Base-by-base conservation (phyloP, 352 stramenopile genomes). In the Aphanomyces stellatus region DNA sequence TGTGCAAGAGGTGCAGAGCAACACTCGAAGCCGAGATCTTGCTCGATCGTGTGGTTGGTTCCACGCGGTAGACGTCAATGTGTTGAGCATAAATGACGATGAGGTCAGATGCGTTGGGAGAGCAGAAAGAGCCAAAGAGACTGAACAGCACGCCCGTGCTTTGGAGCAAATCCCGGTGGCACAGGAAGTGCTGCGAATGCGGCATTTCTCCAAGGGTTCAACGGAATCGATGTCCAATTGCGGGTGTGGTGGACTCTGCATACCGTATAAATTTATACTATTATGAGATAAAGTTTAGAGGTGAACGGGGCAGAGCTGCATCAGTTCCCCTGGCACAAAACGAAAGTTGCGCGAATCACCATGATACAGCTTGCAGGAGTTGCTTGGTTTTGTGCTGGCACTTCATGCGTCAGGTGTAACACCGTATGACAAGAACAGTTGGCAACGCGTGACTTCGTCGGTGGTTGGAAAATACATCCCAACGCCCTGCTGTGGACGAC, bases 51-150 rank as follows among this genome's bases (percentile, higher is more conserved):
- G 73, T 74, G 56, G 78, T 75, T 30, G 85, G 83, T 72, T 95
- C 84, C 41, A 95, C 61, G 65, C 84, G 82, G 72, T 93, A 95
- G 51, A 95, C 74, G 64, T 83, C 82, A 25, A 95, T 72, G 60
- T 72, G 83, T 48, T 95, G 80, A 15, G 86, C 84, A 22, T 81
- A 80, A 25, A 87, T 69, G 62, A 93, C 73, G 53, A 95, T 79
- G 48, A 95, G 72, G 53, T 95, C 86, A 10, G 72, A 62, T 85
- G 25, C 92, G 70, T n/a, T 77, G 75, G 22, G 82, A 80, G 71
- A 83, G 74, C 17, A 79, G 78, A 13, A 85, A 76, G 73, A 90
- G 79, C 60, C 60, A 40, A 67, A 37, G 19, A 67, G 27, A 31
- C 60, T 67, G 40, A 59, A 67, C 53, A 91, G 83, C 56, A 94